Evolutionary conservation across 192 early-diverging fungal species (phyloP), one percentile per base, ranked within the genome.

Genomic region (Entophlyctis helioformis): DNA sequence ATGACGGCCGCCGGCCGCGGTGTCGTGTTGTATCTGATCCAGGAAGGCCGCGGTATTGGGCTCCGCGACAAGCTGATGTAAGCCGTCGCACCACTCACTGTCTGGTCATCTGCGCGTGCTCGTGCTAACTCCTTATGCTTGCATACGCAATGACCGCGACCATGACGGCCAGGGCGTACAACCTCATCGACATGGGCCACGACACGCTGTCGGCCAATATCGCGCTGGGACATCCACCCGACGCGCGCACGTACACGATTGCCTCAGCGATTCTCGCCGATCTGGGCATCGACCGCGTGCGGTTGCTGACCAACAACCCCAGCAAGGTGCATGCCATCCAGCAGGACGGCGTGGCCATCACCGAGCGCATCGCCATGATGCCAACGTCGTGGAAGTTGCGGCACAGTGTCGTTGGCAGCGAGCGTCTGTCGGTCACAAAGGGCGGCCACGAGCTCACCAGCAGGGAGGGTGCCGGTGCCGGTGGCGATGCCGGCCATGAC

Each of bases 31-130:
- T 98, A 98, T 54, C 60, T 98, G 57, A 80, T 85, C 29, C 94
- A 98, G 56, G 94, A 98, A 60, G 94, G 94, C 35, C 78, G 94
- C 36, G 88, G 88, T 8, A 98, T 98, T 54, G 94, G 94, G 2
- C 59, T 98, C 48, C 57, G 78, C 24, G 90, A 98, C 38, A 98
- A 98, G 61, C 66, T 98, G 46, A 82, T 69, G 85, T 85, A 52
- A 55, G 74, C 68, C 13, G 0, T 33, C 22, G 10, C 9, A 8
- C 34, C 26, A 3, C 15, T 12, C 25, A 20, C n/a, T 52, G 3
- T 27, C 19, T 28, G 15, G 28, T 29, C 4, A 16, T 49, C 18
- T 52, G 29, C 6, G 5, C 31, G 7, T 9, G 11, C 16, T 34
- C 35, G 3, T 37, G 20, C 40, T 23, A 8, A 18, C 9, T 32